Evolutionary conservation across 257 asterid species (phyloP).

Genomic region (Rhazya stricta): DNA sequence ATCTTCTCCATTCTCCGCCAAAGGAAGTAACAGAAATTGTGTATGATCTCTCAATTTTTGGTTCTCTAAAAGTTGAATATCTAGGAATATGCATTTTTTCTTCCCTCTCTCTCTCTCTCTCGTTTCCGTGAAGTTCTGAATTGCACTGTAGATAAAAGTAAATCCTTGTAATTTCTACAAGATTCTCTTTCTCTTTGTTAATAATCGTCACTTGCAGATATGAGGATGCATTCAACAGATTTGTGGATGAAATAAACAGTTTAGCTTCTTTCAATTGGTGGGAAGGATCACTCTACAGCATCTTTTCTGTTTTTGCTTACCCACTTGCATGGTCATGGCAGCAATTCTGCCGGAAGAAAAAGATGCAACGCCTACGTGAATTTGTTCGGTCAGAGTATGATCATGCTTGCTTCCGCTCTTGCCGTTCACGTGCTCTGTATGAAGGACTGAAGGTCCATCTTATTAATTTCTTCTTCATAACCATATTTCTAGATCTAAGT

Average conservation of each 20-base stretch:
- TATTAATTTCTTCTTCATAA: constrained; percentile 14
- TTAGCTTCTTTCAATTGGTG: constrained; percentile 89
- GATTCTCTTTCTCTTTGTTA: constrained; percentile 1
- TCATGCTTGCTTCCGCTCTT: constrained; percentile 90
- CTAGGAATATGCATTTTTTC: background rate
- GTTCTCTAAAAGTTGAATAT: background rate
- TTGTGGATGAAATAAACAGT: constrained; percentile 75
- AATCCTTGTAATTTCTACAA: background rate
- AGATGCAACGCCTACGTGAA: constrained; percentile 74
- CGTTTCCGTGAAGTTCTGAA: background rate
- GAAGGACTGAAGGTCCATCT: constrained; percentile 77
- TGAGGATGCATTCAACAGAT: constrained; percentile 85
- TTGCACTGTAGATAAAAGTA: background rate
- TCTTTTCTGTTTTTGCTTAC: constrained; percentile 56
- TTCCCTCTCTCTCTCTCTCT: background rate
- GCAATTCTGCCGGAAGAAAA: constrained; percentile 77
- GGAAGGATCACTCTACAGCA: constrained; percentile 80
- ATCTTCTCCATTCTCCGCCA: constrained; percentile 83
- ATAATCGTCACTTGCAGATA: constrained; percentile 46
- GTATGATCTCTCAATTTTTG: constrained; percentile 39
- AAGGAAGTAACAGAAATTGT: constrained; percentile 77
- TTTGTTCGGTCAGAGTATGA: constrained; percentile 92
- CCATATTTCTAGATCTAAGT: constrained; percentile 1
- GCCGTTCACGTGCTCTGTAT: constrained; percentile 91
- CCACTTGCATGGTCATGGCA: constrained; percentile 91